A percentile compares a stretch with the other conserved stretches of the same genome.
Conservation (phyloP, 129 eudicot genomes). For the Sambucus nigra region DNA sequence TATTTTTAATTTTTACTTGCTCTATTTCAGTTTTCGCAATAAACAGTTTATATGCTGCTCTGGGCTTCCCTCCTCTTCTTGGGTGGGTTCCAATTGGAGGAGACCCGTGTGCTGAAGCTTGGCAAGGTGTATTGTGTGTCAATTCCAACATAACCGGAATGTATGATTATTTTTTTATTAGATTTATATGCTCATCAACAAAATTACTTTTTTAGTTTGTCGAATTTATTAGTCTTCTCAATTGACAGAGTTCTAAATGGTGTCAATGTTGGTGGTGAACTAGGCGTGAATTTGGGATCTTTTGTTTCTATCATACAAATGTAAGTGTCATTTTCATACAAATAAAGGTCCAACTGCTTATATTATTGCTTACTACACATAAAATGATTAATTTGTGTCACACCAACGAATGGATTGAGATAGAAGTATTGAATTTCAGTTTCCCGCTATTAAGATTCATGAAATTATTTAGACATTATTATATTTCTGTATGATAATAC, state of each 20-base stretch:
- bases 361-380: too few species aligned
- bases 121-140: constrained; percentile 96
- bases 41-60: constrained; percentile 62
- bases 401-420: not conserved
- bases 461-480: not conserved
- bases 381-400: too few species aligned
- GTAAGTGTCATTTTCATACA: constrained; percentile 61
- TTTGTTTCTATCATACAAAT: constrained; percentile 67
- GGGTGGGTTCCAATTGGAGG: constrained; percentile 81
- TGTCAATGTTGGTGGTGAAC: constrained; percentile 73
- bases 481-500: not conserved
- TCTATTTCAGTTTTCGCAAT: constrained; percentile 66
- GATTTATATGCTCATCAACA: not conserved
- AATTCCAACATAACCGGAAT: constrained; percentile 68
- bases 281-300: constrained; percentile 55
- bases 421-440: not conserved
- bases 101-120: constrained; percentile 83
- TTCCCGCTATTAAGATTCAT: not conserved
- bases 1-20: not conserved
- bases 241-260: constrained; percentile 56
- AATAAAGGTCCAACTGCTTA: too few species aligned
- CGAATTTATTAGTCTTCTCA: constrained; percentile 7
- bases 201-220: not conserved
- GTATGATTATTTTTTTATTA: constrained; percentile 31
- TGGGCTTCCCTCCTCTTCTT: constrained; percentile 68